Percentiles rank a stretch among this genome's conserved stretches.
Conservation (phyloP, 352 stramenopile species). For the Phytophthora sansomeana region DNA sequence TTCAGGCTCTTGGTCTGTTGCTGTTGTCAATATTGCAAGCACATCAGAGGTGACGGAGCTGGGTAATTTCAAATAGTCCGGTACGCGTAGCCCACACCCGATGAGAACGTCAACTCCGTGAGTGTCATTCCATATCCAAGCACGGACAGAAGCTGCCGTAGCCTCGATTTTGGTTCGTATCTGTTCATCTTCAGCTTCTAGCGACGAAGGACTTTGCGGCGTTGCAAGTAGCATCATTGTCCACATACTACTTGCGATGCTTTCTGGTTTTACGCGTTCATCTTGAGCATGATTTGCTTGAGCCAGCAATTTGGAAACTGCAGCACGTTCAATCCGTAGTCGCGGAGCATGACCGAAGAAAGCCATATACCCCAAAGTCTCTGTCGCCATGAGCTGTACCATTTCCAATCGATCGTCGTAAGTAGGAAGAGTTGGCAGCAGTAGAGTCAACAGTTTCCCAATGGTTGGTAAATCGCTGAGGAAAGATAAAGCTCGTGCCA, state of each 20-base stretch:
- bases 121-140: conserved; percentile 44
- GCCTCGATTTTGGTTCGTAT: conserved; percentile 11
- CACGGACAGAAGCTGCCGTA: conserved; percentile 19
- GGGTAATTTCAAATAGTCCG: conserved; percentile 38
- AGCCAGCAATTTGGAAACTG: conserved; percentile 48
- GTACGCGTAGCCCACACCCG: conserved; percentile 41
- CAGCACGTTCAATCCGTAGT: conserved; percentile 40
- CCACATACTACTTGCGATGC: conserved; percentile 51
- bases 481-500: conserved; percentile 40
- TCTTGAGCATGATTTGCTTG: conserved; percentile 51
- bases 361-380: conserved; percentile 74
- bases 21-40: conserved; percentile 48
- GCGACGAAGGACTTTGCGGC: conserved; percentile 8
- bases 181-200: not conserved
- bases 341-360: conserved; percentile 55
- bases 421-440: conserved; percentile 17
- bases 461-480: conserved; percentile 46
- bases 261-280: conserved; percentile 39
- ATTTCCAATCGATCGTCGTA: conserved; percentile 36
- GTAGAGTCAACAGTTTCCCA: conserved; percentile 38
- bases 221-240: conserved; percentile 52
- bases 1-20: conserved; percentile 22
- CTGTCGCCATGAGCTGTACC: conserved; percentile 65
- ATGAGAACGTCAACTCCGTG: conserved; percentile 50
- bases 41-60: conserved; percentile 50